These are phyloP conservation scores for Tulasnella sp. DNA, from an alignment of 768 basidiomycete genomes.

Conservation along the genomic window DNA sequence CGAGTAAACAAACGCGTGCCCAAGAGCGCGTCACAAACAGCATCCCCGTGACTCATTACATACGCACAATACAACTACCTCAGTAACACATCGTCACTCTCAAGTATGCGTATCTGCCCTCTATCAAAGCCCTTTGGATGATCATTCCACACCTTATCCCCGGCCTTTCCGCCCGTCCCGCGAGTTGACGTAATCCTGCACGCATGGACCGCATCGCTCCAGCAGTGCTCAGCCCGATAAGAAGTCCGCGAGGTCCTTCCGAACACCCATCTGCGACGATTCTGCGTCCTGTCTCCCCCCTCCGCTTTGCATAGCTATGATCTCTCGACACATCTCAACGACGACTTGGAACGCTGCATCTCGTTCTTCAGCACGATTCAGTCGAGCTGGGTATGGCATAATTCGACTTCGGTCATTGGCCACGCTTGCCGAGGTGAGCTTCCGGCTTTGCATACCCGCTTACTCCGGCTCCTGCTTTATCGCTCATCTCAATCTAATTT, in stretches of 20 bases:
- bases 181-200: neutral
- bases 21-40: neutral
- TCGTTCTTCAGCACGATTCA: neutral
- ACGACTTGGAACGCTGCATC: neutral
- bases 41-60: neutral
- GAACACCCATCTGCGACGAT: neutral
- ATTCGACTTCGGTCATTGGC: conserved; percentile 30
- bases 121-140: neutral
- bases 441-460: neutral
- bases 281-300: neutral
- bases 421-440: conserved; percentile 40
- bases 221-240: neutral
- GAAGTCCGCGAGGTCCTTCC: conserved; percentile 18
- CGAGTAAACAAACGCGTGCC: conserved; percentile 16
- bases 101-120: neutral
- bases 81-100: neutral
- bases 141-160: neutral
- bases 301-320: neutral
- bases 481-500: neutral
- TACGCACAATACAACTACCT: neutral
- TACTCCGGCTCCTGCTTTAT: neutral
- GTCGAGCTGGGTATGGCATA: neutral
- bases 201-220: conserved; percentile 5
- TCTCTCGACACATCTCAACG: neutral
- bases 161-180: neutral